These are phyloP conservation scores for Neurospora terricola DNA, from an alignment of 495 filamentous ascomycete species.

Conservation along the genomic window DNA sequence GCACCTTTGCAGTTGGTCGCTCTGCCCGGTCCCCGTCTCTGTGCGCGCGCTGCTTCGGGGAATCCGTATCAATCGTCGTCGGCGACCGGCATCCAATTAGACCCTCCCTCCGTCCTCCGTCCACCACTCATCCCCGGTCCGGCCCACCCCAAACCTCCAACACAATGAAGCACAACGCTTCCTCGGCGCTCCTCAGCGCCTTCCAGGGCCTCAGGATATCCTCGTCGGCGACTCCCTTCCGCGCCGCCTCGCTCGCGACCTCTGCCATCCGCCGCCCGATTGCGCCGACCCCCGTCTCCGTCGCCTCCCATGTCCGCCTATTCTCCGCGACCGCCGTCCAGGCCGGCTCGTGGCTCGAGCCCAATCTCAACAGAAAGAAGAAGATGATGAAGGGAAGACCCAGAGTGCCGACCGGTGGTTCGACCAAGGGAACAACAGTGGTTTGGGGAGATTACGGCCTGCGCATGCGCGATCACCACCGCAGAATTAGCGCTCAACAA, in stretches of 20 bases:
- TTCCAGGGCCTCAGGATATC: slow-evolving; percentile 35
- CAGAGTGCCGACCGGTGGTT: slow-evolving; percentile 82
- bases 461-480: slow-evolving; percentile 87
- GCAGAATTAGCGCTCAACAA: slow-evolving; percentile 76
- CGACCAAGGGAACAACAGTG: slow-evolving; percentile 84
- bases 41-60: neutral
- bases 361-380: slow-evolving; percentile 59
- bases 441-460: slow-evolving; percentile 94
- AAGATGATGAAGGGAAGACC: slow-evolving; percentile 88
- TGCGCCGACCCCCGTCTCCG: slow-evolving; percentile 1
- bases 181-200: slow-evolving; percentile 30
- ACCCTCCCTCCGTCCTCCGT: neutral
- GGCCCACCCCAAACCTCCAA: slow-evolving; percentile 1
- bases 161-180: slow-evolving; percentile 31
- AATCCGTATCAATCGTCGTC: neutral
- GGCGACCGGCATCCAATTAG: neutral
- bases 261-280: slow-evolving; percentile 7
- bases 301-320: slow-evolving; percentile 36
- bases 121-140: neutral
- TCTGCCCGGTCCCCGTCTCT: neutral
- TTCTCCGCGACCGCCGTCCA: slow-evolving; percentile 64
- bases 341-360: slow-evolving; percentile 67
- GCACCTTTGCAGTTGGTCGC: neutral
- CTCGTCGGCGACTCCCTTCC: slow-evolving; percentile 14
- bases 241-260: slow-evolving; percentile 20